These are phyloP conservation scores for Phytophthora cactorum DNA, from an alignment of 352 stramenopile species.

Conservation along the genomic window DNA sequence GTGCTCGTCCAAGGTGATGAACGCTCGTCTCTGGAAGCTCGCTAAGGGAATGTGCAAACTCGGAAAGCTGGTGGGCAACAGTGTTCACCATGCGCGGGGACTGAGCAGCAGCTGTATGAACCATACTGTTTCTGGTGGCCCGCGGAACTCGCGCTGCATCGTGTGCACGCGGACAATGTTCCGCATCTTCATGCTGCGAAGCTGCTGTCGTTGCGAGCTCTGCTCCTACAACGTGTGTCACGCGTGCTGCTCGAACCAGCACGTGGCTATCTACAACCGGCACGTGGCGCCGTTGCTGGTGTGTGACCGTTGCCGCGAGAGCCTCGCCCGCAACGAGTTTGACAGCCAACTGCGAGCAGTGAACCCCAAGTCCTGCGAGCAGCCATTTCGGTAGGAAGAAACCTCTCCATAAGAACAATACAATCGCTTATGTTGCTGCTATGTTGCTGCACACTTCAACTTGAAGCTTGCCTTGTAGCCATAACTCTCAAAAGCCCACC, in stretches of 20 bases:
- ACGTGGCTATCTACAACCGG: conserved; percentile 43
- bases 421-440: no score
- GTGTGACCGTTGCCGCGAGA: conserved; percentile 37
- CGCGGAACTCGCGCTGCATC: conserved; percentile 45
- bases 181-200: conserved; percentile 30
- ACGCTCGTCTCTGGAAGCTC: conserved; percentile 30
- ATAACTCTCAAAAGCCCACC: background rate
- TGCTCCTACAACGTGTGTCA: conserved; percentile 41
- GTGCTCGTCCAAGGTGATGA: conserved; percentile 34
- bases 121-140: background rate
- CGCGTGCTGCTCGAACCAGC: conserved; percentile 35
- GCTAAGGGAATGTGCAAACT: conserved; percentile 37
- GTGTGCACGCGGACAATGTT: conserved; percentile 31
- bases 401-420: background rate
- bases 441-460: conserved; percentile 17
- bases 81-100: background rate
- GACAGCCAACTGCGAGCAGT: conserved; percentile 34
- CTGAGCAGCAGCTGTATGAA: conserved; percentile 5
- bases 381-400: conserved; percentile 29
- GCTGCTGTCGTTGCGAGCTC: conserved; percentile 32
- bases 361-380: conserved; percentile 4
- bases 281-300: conserved; percentile 34
- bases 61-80: conserved; percentile 20
- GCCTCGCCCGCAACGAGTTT: conserved; percentile 40
- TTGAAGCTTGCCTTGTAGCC: conserved; percentile 29